These are phyloP conservation scores for Rutstroemia sp. DNA, from an alignment of 2,329 filamentous ascomycete species.

Conservation along the genomic window DNA sequence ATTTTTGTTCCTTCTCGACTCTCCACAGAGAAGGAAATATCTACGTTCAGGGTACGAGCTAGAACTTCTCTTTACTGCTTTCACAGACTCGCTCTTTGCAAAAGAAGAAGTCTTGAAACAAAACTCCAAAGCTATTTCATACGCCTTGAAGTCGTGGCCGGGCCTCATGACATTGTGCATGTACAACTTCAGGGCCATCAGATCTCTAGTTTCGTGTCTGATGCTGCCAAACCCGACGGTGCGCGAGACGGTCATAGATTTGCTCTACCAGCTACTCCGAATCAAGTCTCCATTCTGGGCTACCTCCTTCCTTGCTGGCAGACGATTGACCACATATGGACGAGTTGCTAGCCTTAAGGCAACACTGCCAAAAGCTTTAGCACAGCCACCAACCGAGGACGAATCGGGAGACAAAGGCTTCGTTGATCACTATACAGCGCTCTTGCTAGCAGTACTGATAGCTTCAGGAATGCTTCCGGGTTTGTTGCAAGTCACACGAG, in stretches of 20 bases:
- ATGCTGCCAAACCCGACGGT: constrained; percentile 48
- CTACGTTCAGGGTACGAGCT: constrained; percentile 85
- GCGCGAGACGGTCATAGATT: constrained; percentile 75
- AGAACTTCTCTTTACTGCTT: constrained; percentile 82
- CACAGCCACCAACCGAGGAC: constrained; percentile 45
- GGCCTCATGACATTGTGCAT: constrained; percentile 83
- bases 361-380: constrained; percentile 39
- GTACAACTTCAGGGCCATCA: constrained; percentile 78
- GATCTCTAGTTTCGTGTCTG: constrained; percentile 65
- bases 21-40: constrained; percentile 71
- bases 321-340: constrained; percentile 92
- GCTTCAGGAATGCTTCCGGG: constrained; percentile 65
- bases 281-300: constrained; percentile 96
- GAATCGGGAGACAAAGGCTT: constrained; percentile 74
- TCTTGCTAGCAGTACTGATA: constrained; percentile 79
- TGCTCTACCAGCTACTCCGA: constrained; percentile 71
- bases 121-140: constrained; percentile 87
- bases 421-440: constrained; percentile 86
- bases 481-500: constrained; percentile 57
- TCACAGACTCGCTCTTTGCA: constrained; percentile 72
- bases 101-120: constrained; percentile 63
- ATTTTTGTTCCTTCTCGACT: constrained; percentile 86
- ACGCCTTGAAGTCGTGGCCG: constrained; percentile 87
- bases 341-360: constrained; percentile 78
- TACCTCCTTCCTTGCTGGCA: constrained; percentile 86